Evolutionary conservation across 306 rosid genomes (phyloP), one percentile per base, ranked within the genome.

Genomic region (Nissolia schottii): DNA sequence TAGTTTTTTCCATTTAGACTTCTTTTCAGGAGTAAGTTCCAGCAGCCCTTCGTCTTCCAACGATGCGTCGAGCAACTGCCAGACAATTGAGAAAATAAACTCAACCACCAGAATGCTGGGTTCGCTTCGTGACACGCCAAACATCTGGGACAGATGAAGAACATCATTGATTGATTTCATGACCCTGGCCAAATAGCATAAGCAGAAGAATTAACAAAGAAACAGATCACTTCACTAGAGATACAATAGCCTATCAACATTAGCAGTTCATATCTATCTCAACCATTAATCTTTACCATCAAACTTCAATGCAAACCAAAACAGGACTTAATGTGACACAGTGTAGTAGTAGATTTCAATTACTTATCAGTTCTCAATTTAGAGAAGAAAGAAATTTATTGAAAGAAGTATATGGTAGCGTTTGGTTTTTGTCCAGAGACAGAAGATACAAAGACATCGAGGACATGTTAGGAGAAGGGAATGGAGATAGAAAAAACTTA

Each of bases 21-120:
- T 84, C 82, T 89, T 86, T 57, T 88, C 93, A 31, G 65, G 69
- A 46, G 84, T 78, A 67, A 53, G 84, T 79, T 90, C 88, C 63
- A 94, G 74, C 77, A 94, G 71, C 58, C 99, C 97, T 82, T 94
- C 97, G 55, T 94, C 96, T 31, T 72, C 96, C 73, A 94, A 81
- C 31, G 90, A 85, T 13, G 99, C 96, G 79, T 94, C 99, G 81
- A 94, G 90, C 79, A 94, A 85, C 78, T 91, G 97, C 90, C 91
- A 87, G 78, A 84, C 91, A 78, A 80, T 74, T 46, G 96, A 88
- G 80, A 94, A 88, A 65, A 89, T 71, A 86, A 86, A 94, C 77
- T 84, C 93, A 80, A 89, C 97, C 88, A 89, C 79, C 70, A 94
- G 59, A 85, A 81, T 84, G 77, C 99, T 92, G 61, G 97, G 96